phyloP scores from a whole-genome alignment of 257 asterid species.

The Solanum virginianum region DNA sequence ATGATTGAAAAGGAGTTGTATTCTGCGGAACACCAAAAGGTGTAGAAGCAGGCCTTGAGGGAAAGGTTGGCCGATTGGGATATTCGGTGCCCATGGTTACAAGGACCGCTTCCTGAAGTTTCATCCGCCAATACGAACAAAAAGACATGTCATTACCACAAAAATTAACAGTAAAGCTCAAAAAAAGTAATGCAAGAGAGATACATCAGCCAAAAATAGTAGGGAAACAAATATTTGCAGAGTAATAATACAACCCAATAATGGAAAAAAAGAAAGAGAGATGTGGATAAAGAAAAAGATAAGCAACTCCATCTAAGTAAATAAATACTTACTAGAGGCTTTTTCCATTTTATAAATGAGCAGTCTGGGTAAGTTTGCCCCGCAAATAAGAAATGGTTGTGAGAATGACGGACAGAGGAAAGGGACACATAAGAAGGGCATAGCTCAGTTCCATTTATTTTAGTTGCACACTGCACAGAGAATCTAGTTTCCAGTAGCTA shows the following conservation, averaged over 20 bases:
- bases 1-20: constrained; percentile 41
- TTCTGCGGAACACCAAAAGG: constrained; percentile 45
- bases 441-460: not conserved
- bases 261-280: not conserved
- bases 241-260: not conserved
- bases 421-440: not conserved
- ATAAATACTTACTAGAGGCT: not conserved
- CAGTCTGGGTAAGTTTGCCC: not conserved
- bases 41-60: constrained; percentile 36
- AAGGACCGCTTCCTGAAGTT: constrained; percentile 22
- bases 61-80: constrained; percentile 44
- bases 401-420: not conserved
- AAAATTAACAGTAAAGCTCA: not conserved
- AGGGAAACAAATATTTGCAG: not conserved
- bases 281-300: not conserved
- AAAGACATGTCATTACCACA: not conserved
- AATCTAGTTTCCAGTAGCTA: not conserved
- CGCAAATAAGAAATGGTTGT: not conserved
- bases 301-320: not conserved
- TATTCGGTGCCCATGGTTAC: constrained; percentile 59
- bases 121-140: not conserved
- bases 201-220: not conserved
- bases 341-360: not conserved
- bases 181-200: not conserved
- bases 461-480: not conserved